Percentiles rank a stretch among this genome's conserved stretches.
These are phyloP conservation scores for Schizothecium vesticola DNA, from an alignment of 495 filamentous ascomycete genomes.

Conservation along the genomic window DNA sequence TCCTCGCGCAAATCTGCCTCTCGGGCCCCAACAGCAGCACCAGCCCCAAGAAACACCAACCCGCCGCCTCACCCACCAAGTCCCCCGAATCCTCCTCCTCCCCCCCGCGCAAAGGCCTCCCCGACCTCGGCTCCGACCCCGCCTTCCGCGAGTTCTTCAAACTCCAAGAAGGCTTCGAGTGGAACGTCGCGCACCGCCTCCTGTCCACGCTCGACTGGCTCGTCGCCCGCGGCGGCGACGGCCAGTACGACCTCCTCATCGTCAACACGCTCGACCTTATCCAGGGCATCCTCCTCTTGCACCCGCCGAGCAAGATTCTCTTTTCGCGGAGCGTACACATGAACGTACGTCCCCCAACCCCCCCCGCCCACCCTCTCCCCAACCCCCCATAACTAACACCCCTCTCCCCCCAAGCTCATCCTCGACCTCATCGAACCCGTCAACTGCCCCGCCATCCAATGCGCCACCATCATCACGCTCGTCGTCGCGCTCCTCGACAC, in stretches of 20 bases:
- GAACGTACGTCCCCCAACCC: constrained; percentile 52
- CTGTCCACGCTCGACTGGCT: constrained; percentile 83
- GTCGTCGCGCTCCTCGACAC: constrained; percentile 80
- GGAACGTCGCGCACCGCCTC: constrained; percentile 89
- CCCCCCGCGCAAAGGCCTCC: constrained; percentile 54
- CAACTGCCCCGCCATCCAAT: constrained; percentile 88
- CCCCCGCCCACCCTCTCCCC: neutral
- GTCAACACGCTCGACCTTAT: constrained; percentile 83
- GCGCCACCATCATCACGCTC: constrained; percentile 78
- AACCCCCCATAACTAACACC: neutral
- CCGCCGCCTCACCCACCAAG: constrained; percentile 45
- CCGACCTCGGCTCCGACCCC: constrained; percentile 70
- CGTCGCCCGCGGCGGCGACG: constrained; percentile 70
- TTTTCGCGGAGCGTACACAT: constrained; percentile 91
- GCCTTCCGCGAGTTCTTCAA: constrained; percentile 97
- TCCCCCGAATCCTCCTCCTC: neutral
- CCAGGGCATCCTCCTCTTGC: constrained; percentile 83
- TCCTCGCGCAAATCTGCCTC: constrained; percentile 93
- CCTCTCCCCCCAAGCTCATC: constrained; percentile 51
- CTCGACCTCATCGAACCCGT: constrained; percentile 91
- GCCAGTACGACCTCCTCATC: constrained; percentile 83
- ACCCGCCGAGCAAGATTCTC: constrained; percentile 83
- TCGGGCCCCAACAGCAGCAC: constrained; percentile 42
- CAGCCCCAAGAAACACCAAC: constrained; percentile 16
- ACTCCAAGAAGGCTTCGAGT: constrained; percentile 93